These are phyloP conservation scores for Toxicodendron radicans DNA, from an alignment of 345 rosid species.

Conservation along the genomic window DNA sequence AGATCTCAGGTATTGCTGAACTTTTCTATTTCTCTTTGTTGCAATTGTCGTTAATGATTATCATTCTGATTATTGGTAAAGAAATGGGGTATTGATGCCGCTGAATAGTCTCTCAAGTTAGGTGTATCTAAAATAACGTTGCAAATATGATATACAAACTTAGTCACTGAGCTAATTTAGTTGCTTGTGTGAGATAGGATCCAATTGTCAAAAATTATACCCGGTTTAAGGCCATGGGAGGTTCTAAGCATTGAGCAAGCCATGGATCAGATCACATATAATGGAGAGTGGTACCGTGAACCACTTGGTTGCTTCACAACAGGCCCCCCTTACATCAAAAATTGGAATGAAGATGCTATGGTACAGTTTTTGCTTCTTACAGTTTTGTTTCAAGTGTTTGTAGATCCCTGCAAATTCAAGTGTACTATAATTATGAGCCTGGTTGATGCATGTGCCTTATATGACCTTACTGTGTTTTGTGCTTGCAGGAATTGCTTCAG, in stretches of 20 bases:
- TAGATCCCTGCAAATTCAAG: neutral
- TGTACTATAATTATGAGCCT: neutral
- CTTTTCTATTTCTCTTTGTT: neutral
- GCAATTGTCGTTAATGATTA: slow-evolving; percentile 7
- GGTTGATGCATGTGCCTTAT: neutral
- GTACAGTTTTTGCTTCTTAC: slow-evolving; percentile 28
- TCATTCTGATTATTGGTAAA: slow-evolving; percentile 2
- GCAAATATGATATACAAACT: neutral
- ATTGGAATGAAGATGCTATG: slow-evolving; percentile 64
- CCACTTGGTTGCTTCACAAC: slow-evolving; percentile 76
- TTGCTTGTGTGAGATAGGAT: slow-evolving; percentile 41
- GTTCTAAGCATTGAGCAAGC: slow-evolving; percentile 91
- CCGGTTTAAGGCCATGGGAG: slow-evolving; percentile 98
- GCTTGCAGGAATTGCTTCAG: slow-evolving; percentile 51
- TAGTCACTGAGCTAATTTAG: slow-evolving; percentile 3
- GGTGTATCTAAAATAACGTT: slow-evolving; percentile 3
- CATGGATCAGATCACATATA: slow-evolving; percentile 82
- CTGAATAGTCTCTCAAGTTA: neutral
- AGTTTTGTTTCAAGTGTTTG: neutral
- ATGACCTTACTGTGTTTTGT: neutral
- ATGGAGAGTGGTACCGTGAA: slow-evolving; percentile 86
- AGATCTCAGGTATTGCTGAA: slow-evolving; percentile 59
- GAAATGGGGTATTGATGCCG: neutral
- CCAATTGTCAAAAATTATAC: slow-evolving; percentile 63
- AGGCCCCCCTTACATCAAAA: slow-evolving; percentile 77